These are phyloP conservation scores for Bolboschoenus planiculmis DNA, from an alignment of 176 grass and related monocot species.

Conservation along the genomic window DNA sequence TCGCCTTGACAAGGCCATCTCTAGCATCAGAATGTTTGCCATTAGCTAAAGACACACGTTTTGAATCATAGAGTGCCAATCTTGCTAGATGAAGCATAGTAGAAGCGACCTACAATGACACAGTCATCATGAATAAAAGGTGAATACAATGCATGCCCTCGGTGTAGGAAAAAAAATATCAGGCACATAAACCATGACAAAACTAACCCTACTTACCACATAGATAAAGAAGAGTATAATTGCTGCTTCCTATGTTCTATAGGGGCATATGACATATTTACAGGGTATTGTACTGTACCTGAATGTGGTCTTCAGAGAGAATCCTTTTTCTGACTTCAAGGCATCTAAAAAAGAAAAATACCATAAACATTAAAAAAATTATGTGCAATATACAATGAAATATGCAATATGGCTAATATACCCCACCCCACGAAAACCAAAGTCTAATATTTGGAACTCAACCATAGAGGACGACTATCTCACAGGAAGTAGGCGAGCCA, in stretches of 20 bases:
- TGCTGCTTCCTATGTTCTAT: not conserved
- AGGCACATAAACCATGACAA: slow-evolving; percentile 1
- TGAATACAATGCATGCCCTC: not conserved
- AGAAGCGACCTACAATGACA: slow-evolving; percentile 45
- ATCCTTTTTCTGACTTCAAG: slow-evolving; percentile 47
- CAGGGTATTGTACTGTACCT: slow-evolving; percentile 31
- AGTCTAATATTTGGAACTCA: not conserved
- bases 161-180: not conserved
- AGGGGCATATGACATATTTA: not conserved
- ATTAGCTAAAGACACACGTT: not conserved
- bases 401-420: not conserved
- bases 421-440: not conserved
- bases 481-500: not conserved
- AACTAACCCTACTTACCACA: not conserved
- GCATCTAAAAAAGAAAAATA: slow-evolving; percentile 56
- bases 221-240: not conserved
- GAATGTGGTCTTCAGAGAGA: slow-evolving; percentile 56
- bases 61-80: slow-evolving; percentile 39
- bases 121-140: not conserved
- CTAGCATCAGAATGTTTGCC: slow-evolving; percentile 30
- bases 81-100: slow-evolving; percentile 68
- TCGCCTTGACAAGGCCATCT: slow-evolving; percentile 41
- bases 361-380: slow-evolving; percentile 26
- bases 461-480: not conserved
- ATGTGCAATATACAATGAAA: not conserved